Conservation (phyloP, 1,139 yeast species). For the Sugiyamaella neomexicana region DNA sequence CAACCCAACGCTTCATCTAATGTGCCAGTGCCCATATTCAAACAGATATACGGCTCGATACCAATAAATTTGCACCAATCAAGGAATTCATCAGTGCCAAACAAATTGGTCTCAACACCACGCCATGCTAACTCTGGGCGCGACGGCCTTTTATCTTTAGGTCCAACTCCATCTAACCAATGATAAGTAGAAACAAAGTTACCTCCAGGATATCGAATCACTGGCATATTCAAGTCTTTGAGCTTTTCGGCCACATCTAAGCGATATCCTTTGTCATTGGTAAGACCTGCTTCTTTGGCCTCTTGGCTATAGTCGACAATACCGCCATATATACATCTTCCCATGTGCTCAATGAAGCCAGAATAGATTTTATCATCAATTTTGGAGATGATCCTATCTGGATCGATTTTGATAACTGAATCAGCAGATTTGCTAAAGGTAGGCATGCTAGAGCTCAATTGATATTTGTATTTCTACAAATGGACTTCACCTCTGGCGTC, state of each 20-base stretch:
- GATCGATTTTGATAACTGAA: slow-evolving; percentile 28
- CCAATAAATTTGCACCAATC: slow-evolving; percentile 38
- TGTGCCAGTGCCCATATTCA: slow-evolving; percentile 44
- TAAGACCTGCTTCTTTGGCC: slow-evolving; percentile 26
- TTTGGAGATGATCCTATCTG: slow-evolving; percentile 29
- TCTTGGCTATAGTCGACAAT: slow-evolving; percentile 37
- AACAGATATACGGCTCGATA: slow-evolving; percentile 40
- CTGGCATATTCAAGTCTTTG: slow-evolving; percentile 40
- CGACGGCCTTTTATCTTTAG: slow-evolving; percentile 37
- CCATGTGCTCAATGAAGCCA: slow-evolving; percentile 42
- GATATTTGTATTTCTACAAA: no score
- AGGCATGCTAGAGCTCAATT: neutral
- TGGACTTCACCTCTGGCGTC: no score
- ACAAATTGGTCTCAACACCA: slow-evolving; percentile 38
- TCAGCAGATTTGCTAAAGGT: slow-evolving; percentile 4
- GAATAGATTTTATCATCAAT: slow-evolving; percentile 39
- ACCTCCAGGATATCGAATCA: slow-evolving; percentile 44
- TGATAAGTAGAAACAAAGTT: slow-evolving; percentile 42
- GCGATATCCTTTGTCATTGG: slow-evolving; percentile 38
- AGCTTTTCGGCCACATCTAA: slow-evolving; percentile 39
- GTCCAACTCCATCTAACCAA: slow-evolving; percentile 43
- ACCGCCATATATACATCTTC: slow-evolving; percentile 44
- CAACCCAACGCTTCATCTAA: slow-evolving; percentile 42
- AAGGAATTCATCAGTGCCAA: slow-evolving; percentile 43
- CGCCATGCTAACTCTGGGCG: slow-evolving; percentile 43